Evolutionary conservation across 768 basidiomycete genomes (phyloP), one percentile per base, ranked within the genome.

Genomic region (Leccinum obscurum): DNA sequence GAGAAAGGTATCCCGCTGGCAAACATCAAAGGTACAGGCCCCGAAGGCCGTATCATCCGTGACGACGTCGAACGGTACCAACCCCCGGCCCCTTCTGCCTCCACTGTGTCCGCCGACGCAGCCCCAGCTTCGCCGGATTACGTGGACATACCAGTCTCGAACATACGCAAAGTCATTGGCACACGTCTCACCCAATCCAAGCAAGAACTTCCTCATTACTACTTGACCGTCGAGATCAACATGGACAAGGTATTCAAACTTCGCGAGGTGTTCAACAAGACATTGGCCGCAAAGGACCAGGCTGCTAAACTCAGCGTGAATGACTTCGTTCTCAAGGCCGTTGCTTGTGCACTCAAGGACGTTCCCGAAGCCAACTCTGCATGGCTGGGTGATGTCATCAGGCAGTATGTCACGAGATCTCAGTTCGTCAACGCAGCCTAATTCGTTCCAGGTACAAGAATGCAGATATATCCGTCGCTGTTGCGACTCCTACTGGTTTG

Each of bases 301-400:
- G 77, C 82, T 49, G 87, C 90, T 34, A 99, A 98, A 80, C 84
- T 99, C 55, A 95, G 93, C 66, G 93, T 99, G 60, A 98, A 98
- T 75, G 97, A 99, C 77, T 99, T 99, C 73, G 85, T 99, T 69
- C 87, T 98, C 71, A 99, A 99, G 78, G 97, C 94, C 5, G 86
- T 90, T 34, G 86, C 90, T 9, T 90, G 93, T 68, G 95, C 97
- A 2, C 82, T 98, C 54, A 83, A 85, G 48, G 97, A 98, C 70
- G 95, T 98, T 32, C 97, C 97, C 51, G 97, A 98, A 74, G 95
- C 89, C 66, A 99, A 99, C 81, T 93, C 94, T 55, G 95, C 95
- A 13, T 98, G 96, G 97, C 76, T 98, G 62, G 95, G 95, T 64
- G 96, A 99, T 64, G 84, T 88, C 59, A 96, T 99, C 76, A 81